A percentile compares a stretch with the other conserved stretches of the same genome.
Evolutionary conservation across 345 rosid species (phyloP).

Genomic region (Aethionema arabicum): DNA sequence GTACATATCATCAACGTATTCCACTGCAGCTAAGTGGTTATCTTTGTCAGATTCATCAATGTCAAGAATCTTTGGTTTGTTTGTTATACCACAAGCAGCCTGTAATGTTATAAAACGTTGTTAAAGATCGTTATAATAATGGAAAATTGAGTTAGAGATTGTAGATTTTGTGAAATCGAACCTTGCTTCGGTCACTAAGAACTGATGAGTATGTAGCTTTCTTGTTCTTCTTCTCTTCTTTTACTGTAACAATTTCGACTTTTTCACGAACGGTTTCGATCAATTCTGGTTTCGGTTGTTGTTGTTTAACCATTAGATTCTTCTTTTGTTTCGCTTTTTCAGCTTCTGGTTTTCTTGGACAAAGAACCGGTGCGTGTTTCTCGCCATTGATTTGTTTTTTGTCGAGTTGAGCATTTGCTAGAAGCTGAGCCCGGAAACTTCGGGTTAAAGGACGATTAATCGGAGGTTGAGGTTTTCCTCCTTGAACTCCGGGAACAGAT

Average conservation of each 20-base stretch:
- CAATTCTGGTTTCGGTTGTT: conserved; percentile 21
- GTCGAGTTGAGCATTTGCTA: conserved; percentile 33
- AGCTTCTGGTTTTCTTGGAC: conserved; percentile 26
- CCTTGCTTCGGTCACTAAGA: conserved; percentile 92
- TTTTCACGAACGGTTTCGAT: neutral
- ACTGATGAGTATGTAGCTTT: conserved; percentile 60
- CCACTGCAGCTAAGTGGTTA: conserved; percentile 74
- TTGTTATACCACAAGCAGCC: conserved; percentile 65
- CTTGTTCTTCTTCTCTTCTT: conserved; percentile 39
- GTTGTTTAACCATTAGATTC: conserved; percentile 25
- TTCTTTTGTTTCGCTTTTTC: conserved; percentile 26
- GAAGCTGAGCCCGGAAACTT: conserved; percentile 36
- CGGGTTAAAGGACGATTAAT: conserved; percentile 32
- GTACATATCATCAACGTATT: conserved; percentile 90
- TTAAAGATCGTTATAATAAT: neutral
- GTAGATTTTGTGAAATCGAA: neutral
- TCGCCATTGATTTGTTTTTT: conserved; percentile 30
- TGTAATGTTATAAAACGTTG: conserved; percentile 17
- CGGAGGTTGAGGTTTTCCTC: conserved; percentile 46
- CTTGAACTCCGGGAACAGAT: conserved; percentile 45
- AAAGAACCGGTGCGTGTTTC: conserved; percentile 30
- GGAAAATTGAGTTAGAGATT: neutral
- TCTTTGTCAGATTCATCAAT: conserved; percentile 67
- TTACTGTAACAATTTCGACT: conserved; percentile 9
- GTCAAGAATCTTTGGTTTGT: conserved; percentile 46